These are phyloP conservation scores for Murraya koenigii DNA, from an alignment of 345 rosid genomes.

Conservation along the genomic window DNA sequence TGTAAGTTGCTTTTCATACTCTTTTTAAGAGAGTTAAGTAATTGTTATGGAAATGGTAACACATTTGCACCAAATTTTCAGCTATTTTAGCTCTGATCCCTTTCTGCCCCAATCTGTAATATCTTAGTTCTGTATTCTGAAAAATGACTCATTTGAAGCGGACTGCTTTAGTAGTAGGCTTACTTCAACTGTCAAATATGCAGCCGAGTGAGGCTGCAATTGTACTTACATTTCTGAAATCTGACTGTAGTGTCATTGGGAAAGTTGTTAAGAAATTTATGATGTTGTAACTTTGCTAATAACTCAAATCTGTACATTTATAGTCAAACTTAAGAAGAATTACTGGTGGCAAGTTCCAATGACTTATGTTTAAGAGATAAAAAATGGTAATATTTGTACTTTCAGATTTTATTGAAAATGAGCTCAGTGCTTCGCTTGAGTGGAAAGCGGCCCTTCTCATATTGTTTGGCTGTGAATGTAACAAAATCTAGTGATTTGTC, in stretches of 20 bases:
- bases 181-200: neutral
- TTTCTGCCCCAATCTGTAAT: neutral
- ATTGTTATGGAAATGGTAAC: neutral
- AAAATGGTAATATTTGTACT: neutral
- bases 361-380: neutral
- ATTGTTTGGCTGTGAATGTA: neutral
- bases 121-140: neutral
- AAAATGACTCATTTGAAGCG: neutral
- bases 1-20: conserved; percentile 43
- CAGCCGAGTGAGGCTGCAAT: neutral
- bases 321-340: neutral
- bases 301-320: neutral
- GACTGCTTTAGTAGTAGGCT: neutral
- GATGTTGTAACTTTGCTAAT: neutral
- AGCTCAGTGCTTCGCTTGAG: neutral
- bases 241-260: neutral
- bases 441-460: neutral
- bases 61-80: neutral
- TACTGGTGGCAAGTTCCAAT: neutral
- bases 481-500: neutral
- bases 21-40: neutral
- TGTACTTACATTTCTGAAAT: neutral
- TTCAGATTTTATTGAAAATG: neutral
- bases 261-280: neutral
- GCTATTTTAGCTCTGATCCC: neutral